These are phyloP conservation scores for Danielozyma ontarioensis DNA, from an alignment of 805 yeast species.

Conservation along the genomic window DNA sequence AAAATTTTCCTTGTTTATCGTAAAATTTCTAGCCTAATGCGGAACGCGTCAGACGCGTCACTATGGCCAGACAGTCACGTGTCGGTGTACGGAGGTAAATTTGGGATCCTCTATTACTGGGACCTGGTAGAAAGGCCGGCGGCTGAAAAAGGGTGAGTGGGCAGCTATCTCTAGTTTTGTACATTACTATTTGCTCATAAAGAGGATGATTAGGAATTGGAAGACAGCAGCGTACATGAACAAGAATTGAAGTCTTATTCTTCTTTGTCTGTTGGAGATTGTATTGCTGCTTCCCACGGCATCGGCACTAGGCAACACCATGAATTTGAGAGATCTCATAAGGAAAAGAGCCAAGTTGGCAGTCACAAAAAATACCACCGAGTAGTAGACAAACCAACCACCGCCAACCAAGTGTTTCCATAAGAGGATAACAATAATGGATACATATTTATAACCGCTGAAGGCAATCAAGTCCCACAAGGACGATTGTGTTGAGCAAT, in stretches of 20 bases:
- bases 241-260: slow-evolving; percentile 80
- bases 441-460: slow-evolving; percentile 92
- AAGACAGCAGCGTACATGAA: slow-evolving; percentile 79
- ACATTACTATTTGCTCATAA: slow-evolving; percentile 52
- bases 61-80: too few species aligned
- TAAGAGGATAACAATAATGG: slow-evolving; percentile 55
- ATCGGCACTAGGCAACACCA: slow-evolving; percentile 56
- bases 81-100: too few species aligned
- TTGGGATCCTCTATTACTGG: too few species aligned
- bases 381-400: slow-evolving; percentile 32
- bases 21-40: too few species aligned
- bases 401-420: slow-evolving; percentile 42
- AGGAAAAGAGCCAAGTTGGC: slow-evolving; percentile 52
- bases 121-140: too few species aligned
- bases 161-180: too few species aligned
- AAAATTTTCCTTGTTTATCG: too few species aligned
- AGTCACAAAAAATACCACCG: slow-evolving; percentile 28
- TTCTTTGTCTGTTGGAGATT: slow-evolving; percentile 62
- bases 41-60: too few species aligned
- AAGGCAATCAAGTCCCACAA: slow-evolving; percentile 83
- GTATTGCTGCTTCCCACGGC: slow-evolving; percentile 43
- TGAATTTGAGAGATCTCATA: slow-evolving; percentile 64
- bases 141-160: too few species aligned
- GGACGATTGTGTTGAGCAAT: slow-evolving; percentile 53
- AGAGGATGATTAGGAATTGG: slow-evolving; percentile 72